Base-by-base conservation (phyloP, 805 yeast species). In the Saturnispora sanitii region DNA sequence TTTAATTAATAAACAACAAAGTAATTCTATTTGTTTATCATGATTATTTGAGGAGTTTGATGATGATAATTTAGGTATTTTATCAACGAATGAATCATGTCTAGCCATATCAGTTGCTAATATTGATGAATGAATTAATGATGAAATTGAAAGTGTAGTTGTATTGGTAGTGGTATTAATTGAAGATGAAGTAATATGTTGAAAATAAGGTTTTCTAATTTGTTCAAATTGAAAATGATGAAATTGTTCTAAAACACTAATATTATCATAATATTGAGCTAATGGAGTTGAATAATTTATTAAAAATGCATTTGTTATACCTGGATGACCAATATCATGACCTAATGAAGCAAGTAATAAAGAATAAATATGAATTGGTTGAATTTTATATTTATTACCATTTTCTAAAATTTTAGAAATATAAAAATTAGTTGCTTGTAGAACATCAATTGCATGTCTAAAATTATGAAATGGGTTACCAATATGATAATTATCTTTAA, bases 251-350 rank as follows among this genome's bases (percentile, higher is more conserved):
- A 92, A 67, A 2, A 83, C 81, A 6, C 90, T 79, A 40, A 73
- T 63, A 47, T 77, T 77, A 37, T 76, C 66, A 61, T 75, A 88
- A 13, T 74, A 52, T 41, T 61, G 56, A 2, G 90, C 74, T 19
- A 86, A 67, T 9, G 86, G 85, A 0, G 92, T 71, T 7, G 68
- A 57, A 50, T 75, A 57, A 44, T 72, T 66, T 19, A 67, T 63
- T 57, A 90, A 63, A 48, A 86, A 77, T 28, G 75, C 73, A 58
- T 86, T 85, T 12, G 94, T 86, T n/a, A 87, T 76, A 2, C 97
- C 98, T 1, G 97, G 97, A 60, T 92, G 98, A 18, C 96, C 95
- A 25, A 84, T 77, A 59, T 92, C 98, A 62, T 92, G 98, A 39
- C 97, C 97, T 33, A 88, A 62, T 1, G 95, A 92, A 0, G 95